Evolutionary conservation across 148 eudicot species (phyloP), one percentile per base, ranked within the genome.

Genomic region (Limonium bicolor): DNA sequence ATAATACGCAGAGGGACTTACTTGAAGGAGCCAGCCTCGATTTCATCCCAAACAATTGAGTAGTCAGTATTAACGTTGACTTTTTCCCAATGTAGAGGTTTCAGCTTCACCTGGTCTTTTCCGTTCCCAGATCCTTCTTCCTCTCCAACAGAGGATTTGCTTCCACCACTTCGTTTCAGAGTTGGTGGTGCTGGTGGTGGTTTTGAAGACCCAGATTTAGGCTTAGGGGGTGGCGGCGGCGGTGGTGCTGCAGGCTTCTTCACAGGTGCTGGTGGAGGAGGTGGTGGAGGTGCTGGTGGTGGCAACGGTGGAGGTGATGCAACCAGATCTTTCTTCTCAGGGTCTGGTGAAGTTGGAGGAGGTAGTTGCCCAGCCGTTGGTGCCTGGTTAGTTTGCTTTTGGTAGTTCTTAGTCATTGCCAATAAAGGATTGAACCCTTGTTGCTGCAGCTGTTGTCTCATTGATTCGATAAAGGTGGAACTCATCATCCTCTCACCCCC

Each of bases 11-110:
- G 24, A 18, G 27, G 4, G 11, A 43, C 48, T 43, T 43, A 76
- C 82, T 71, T 69, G 60, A 76, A 76, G 23, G 82, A 76, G 7
- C 84, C 84, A 9, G 71, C 53, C 53, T 63, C 70, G 27, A 77
- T 51, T 21, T 77, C 75, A 52, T 77, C 63, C 84, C 84, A 77
- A 24, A 77, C 84, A 78, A 77, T 77, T 4, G 84, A 63, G 3
- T 67, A 76, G 50, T 72, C 65, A 7, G 73, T 67, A 28, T 46
- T 63, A 4, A 78, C 79, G n/a, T 45, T 54, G 51, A 77, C 78
- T 48, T 77, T 77, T 43, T 77, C 84, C 84, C 84, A 77, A 36
- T 72, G 73, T 24, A 77, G 51, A 13, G 84, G 84, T 63, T 72
- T 77, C 33, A 77, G 39, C 64, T 19, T 14, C 31, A 43, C 48